Conservation (phyloP, 805 yeast species). For the Saccharomycopsis sp. region DNA sequence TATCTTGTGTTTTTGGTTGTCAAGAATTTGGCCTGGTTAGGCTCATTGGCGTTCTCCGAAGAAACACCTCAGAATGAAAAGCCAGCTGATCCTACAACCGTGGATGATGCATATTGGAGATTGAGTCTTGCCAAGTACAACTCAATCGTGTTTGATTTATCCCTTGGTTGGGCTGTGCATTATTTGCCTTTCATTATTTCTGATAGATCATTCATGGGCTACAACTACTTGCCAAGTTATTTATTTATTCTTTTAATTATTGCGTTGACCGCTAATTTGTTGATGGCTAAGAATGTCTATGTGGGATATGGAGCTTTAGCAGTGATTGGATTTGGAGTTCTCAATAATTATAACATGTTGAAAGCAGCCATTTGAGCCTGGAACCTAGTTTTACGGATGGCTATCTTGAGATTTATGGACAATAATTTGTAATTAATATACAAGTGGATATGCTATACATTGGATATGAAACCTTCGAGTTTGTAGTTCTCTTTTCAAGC, state of each 20-base stretch:
- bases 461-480: too few species aligned
- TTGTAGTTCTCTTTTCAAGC: too few species aligned
- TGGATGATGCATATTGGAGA: slow-evolving; percentile 21
- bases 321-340: not conserved
- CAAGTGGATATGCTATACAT: too few species aligned
- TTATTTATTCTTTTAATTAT: slow-evolving; percentile 15
- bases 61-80: not conserved
- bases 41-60: slow-evolving; percentile 25
- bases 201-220: slow-evolving; percentile 4
- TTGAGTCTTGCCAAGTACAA: slow-evolving; percentile 6
- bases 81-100: slow-evolving; percentile 23
- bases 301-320: not conserved
- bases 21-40: slow-evolving; percentile 30
- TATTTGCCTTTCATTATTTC: slow-evolving; percentile 45
- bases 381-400: too few species aligned
- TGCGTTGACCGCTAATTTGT: slow-evolving; percentile 19
- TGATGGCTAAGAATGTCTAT: slow-evolving; percentile 18
- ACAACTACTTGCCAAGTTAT: slow-evolving; percentile 16
- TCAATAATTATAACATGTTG: not conserved
- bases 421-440: too few species aligned
- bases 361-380: not conserved
- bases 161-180: slow-evolving; percentile 53
- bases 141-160: slow-evolving; percentile 26
- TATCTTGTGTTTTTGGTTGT: slow-evolving; percentile 4
- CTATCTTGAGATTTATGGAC: too few species aligned